Base-by-base conservation (phyloP, 2,329 filamentous ascomycete genomes). In the Fusarium agapanthi region DNA sequence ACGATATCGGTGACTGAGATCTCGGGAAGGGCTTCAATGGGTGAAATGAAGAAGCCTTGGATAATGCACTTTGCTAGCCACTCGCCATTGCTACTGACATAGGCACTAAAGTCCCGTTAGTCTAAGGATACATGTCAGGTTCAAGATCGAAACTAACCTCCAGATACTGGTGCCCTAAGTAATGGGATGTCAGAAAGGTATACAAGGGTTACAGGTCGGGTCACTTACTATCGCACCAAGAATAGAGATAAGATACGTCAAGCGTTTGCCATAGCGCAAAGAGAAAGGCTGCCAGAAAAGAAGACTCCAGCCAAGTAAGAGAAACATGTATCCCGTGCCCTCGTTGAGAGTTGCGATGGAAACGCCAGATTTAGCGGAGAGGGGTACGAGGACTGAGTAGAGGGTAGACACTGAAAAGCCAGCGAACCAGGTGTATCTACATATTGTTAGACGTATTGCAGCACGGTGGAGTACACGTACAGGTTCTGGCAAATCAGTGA, bases 201-300 rank as follows among this genome's bases (percentile, higher is more conserved):
- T 4, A 20, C 13, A n/a, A 4, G 6, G 20, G 4, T 22, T 16
- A 8, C 5, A 24, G 1, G 7, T 7, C 4, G 2, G 14, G 3
- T 11, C 2, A 61, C 75, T 70, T 41, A 79, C 79, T 30, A 79
- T 73, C 3, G 71, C 74, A 16, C 78, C 79, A 1, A 78, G 54
- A 15, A 83, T 72, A 1, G 83, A 83, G n/a, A 82, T 57, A 8
- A 84, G 66, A 64, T 84, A 84, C 0, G 80, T 79, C 8, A 80
- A 67, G 13, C 83, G 77, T 70, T 84, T 84, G 47, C 84, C 85
- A 61, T 84, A 86, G 48, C 83, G 81, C 15, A 85, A 75, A 0
- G 84, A 83, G 24, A 86, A 80, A 3, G 84, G 84, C 71, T 86
- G 84, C 84, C 84, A 86, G 65, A 86, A 82, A 6, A 86, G 72